These are phyloP conservation scores for Sphenostylis stenocarpa DNA, from an alignment of 306 rosid species.

Conservation along the genomic window DNA sequence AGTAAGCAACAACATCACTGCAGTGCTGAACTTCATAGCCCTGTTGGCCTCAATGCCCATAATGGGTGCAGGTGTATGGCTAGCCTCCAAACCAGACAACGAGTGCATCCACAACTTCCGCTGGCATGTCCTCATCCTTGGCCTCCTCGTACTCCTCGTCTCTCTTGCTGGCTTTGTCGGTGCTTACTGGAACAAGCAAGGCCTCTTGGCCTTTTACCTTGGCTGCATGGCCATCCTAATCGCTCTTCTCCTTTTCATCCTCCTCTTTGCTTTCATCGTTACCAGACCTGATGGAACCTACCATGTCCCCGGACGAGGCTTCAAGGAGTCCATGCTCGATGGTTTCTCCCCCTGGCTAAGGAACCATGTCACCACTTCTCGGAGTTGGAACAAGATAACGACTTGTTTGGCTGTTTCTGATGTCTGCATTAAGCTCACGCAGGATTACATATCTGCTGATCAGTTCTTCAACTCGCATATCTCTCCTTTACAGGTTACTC, in stretches of 20 bases:
- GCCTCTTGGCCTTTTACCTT: slow-evolving; percentile 70
- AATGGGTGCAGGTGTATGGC: slow-evolving; percentile 74
- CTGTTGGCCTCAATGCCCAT: slow-evolving; percentile 66
- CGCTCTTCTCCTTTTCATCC: slow-evolving; percentile 53
- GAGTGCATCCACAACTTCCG: slow-evolving; percentile 72
- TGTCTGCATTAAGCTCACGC: slow-evolving; percentile 48
- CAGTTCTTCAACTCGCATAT: slow-evolving; percentile 61
- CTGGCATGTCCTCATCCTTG: slow-evolving; percentile 72
- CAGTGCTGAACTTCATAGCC: slow-evolving; percentile 65
- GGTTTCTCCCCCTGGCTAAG: slow-evolving; percentile 73
- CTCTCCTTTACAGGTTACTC: slow-evolving; percentile 63
- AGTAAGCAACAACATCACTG: slow-evolving; percentile 72
- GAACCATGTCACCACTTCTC: slow-evolving; percentile 47
- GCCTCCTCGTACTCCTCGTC: slow-evolving; percentile 59
- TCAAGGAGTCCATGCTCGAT: slow-evolving; percentile 60
- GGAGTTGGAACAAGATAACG: slow-evolving; percentile 56
- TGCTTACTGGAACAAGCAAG: slow-evolving; percentile 67
- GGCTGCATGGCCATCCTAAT: slow-evolving; percentile 71
- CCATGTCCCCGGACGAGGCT: slow-evolving; percentile 50
- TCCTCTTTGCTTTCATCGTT: slow-evolving; percentile 66
- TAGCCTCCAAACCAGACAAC: slow-evolving; percentile 74
- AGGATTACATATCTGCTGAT: slow-evolving; percentile 49
- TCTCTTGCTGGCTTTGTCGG: slow-evolving; percentile 73
- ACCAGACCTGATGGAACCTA: slow-evolving; percentile 63
- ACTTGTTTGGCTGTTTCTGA: slow-evolving; percentile 67